Evolutionary conservation across 495 filamentous ascomycete species (phyloP).

Genomic region (Neurospora sp.): DNA sequence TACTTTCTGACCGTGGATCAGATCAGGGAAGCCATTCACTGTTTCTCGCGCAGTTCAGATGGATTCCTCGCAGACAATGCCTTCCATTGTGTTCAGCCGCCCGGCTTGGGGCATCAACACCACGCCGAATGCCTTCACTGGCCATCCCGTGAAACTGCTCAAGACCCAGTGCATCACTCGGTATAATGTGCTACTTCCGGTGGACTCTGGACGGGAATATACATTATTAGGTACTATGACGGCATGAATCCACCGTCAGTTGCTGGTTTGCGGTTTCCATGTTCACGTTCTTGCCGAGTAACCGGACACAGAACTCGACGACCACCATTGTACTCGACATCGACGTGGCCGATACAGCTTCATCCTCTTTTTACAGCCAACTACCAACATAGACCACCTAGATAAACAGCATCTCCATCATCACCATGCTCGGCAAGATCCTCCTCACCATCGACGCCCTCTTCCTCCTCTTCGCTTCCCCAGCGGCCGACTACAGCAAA

Average conservation of each 20-base stretch:
- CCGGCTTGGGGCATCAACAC: background rate
- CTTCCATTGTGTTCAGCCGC: background rate
- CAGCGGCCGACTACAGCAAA: conserved; percentile 38
- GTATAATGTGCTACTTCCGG: background rate
- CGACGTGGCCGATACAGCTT: too few species aligned
- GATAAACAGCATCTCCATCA: background rate
- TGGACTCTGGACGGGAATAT: background rate
- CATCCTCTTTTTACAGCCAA: background rate
- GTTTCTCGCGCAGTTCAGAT: background rate
- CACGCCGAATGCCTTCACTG: background rate
- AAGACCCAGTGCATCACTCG: background rate
- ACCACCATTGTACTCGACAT: background rate
- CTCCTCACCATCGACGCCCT: conserved; percentile 36
- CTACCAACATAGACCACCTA: background rate
- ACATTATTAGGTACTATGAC: background rate
- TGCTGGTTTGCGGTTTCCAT: background rate
- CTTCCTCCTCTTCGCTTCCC: conserved; percentile 29
- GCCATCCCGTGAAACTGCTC: background rate
- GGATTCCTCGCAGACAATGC: background rate
- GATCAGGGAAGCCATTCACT: background rate
- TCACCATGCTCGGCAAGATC: conserved; percentile 30
- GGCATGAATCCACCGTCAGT: background rate
- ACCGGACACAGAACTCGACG: background rate
- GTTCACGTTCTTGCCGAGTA: background rate
- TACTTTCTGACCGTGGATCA: background rate